Conservation (phyloP, 352 stramenopile species). For the Labyrinthula sp. region DNA sequence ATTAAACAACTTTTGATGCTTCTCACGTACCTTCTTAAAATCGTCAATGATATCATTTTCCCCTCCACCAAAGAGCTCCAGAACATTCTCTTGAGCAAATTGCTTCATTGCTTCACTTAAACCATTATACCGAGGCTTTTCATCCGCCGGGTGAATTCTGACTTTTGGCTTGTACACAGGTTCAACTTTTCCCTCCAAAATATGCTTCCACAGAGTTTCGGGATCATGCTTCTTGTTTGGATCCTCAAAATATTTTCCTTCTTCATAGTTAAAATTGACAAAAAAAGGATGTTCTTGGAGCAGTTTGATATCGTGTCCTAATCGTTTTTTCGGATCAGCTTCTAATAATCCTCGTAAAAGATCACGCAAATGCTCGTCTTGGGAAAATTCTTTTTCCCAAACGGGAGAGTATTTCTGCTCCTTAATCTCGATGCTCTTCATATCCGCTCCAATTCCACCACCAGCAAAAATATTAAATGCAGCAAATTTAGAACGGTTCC, state of each 20-base stretch:
- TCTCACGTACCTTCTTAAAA: constrained; percentile 9
- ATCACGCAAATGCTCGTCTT: background rate
- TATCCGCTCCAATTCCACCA: no score
- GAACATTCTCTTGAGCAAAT: constrained; percentile 26
- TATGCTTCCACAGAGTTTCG: constrained; percentile 13
- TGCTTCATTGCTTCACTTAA: constrained; percentile 22
- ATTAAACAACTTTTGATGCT: constrained; percentile 18
- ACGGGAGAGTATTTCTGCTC: no score
- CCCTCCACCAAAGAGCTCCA: constrained; percentile 28
- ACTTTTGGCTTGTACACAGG: constrained; percentile 10
- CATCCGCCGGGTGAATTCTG: background rate
- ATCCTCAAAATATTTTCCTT: no score
- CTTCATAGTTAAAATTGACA: no score
- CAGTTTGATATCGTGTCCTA: constrained; percentile 3
- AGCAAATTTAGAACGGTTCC: no score
- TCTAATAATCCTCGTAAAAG: constrained; percentile 6
- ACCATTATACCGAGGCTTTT: constrained; percentile 14
- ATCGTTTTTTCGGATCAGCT: constrained; percentile 2
- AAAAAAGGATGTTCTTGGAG: constrained; percentile 13
- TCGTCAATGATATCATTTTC: constrained; percentile 28
- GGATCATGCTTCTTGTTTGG: no score
- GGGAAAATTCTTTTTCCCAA: no score
- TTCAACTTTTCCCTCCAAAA: constrained; percentile 3
- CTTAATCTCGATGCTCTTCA: no score
- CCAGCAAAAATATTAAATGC: no score